A percentile compares a stretch with the other conserved stretches of the same genome.
Evolutionary conservation across 768 basidiomycete genomes (phyloP).

Genomic region (Boletus rex-veris): DNA sequence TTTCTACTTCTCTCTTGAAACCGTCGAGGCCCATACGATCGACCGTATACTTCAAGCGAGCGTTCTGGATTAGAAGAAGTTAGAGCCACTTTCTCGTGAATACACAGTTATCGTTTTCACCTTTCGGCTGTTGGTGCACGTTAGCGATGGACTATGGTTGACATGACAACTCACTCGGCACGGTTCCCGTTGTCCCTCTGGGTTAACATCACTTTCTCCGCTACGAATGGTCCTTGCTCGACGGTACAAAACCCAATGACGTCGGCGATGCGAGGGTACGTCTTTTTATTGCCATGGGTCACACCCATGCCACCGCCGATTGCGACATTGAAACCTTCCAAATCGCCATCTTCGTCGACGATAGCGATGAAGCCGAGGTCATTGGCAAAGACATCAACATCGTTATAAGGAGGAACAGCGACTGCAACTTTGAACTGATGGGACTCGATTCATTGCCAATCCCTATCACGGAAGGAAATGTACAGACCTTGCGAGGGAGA

Average conservation of each 20-base stretch:
- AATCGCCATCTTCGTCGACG: slow-evolving; percentile 65
- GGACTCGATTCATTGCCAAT: background rate
- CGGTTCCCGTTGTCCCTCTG: slow-evolving; percentile 98
- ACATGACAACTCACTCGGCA: slow-evolving; percentile 60
- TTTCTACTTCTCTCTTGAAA: slow-evolving; percentile 90
- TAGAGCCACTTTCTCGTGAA: slow-evolving; percentile 6
- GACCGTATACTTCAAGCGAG: slow-evolving; percentile 93
- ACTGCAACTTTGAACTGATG: slow-evolving; percentile 93
- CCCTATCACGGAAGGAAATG: background rate
- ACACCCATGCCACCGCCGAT: slow-evolving; percentile 99
- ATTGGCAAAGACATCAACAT: slow-evolving; percentile 93
- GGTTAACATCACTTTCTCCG: slow-evolving; percentile 89
- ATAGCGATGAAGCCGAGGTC: slow-evolving; percentile 98
- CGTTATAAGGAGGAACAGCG: slow-evolving; percentile 94
- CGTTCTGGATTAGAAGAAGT: slow-evolving; percentile 48
- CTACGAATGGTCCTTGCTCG: slow-evolving; percentile 81
- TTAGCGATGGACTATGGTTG: background rate
- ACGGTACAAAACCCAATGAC: slow-evolving; percentile 90
- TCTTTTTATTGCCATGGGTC: slow-evolving; percentile 98
- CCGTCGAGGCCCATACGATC: slow-evolving; percentile 88
- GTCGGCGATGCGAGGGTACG: slow-evolving; percentile 86
- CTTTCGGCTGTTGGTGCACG: slow-evolving; percentile 47
- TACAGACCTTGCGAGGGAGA: slow-evolving; percentile 83
- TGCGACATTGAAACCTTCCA: slow-evolving; percentile 91
- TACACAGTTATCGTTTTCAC: slow-evolving; percentile 25